Conservation (phyloP, 148 eudicot genomes). For the Camellia sinensis region DNA sequence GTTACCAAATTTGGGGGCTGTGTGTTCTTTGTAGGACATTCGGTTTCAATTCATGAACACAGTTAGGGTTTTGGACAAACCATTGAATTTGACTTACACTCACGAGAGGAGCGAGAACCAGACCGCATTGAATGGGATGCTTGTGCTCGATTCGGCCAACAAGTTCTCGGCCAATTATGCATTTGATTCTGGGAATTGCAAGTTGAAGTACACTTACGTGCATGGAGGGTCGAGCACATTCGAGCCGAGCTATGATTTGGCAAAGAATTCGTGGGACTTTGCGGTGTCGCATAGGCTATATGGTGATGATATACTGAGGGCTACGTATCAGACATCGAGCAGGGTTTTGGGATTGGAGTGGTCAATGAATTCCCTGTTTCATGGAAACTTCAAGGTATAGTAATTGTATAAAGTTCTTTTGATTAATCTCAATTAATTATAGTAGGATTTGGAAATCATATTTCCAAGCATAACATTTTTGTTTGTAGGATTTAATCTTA, state of each 20-base stretch:
- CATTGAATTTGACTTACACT: slow-evolving; percentile 45
- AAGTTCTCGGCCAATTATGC: slow-evolving; percentile 45
- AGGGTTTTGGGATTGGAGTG: slow-evolving; percentile 43
- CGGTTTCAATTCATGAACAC: slow-evolving; percentile 56
- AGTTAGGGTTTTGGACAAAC: slow-evolving; percentile 45
- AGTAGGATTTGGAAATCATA: no score
- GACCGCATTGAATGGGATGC: slow-evolving; percentile 43
- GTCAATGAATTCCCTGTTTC: slow-evolving; percentile 33
- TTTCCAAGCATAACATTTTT: no score
- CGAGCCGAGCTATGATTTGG: slow-evolving; percentile 62
- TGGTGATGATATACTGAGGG: slow-evolving; percentile 45
- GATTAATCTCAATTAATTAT: no score
- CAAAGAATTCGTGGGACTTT: slow-evolving; percentile 51
- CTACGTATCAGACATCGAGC: slow-evolving; percentile 47
- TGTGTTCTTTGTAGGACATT: slow-evolving; percentile 37
- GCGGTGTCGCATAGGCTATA: slow-evolving; percentile 38
- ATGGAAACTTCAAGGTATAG: slow-evolving; percentile 56
- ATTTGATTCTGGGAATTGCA: slow-evolving; percentile 40
- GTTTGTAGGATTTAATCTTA: no score
- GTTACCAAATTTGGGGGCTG: not conserved
- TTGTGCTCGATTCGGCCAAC: slow-evolving; percentile 45
- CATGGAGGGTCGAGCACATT: slow-evolving; percentile 35
- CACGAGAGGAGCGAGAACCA: slow-evolving; percentile 36
- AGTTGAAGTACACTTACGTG: slow-evolving; percentile 45
- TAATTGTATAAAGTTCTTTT: not conserved